Conservation (phyloP, 2,329 filamentous ascomycete species). For the Bretziella fagacearum region DNA sequence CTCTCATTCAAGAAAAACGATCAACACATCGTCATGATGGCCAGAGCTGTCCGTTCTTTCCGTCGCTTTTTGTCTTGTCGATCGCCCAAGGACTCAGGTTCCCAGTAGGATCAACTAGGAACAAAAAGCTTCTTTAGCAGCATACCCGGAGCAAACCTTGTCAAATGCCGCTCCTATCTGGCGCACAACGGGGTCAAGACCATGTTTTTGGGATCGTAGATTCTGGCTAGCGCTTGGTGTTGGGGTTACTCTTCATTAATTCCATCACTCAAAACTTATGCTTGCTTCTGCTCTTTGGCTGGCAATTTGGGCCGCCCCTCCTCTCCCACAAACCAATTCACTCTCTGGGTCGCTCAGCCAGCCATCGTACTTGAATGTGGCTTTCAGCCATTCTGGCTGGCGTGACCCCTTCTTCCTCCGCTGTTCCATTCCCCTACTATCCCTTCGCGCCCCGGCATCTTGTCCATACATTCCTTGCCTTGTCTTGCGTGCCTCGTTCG, state of each 20-base stretch:
- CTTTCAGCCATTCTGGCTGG: not conserved
- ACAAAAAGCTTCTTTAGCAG: not conserved
- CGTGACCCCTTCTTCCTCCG: not conserved
- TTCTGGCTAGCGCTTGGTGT: not conserved
- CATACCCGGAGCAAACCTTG: not conserved
- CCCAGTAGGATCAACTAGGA: not conserved
- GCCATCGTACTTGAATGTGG: not conserved
- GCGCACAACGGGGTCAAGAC: not conserved
- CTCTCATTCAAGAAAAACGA: not conserved
- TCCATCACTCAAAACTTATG: too few relatives aligned
- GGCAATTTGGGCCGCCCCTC: too few relatives aligned
- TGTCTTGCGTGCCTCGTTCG: not conserved
- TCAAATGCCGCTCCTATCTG: not conserved
- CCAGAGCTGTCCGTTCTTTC: not conserved
- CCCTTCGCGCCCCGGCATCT: not conserved
- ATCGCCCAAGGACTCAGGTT: not conserved
- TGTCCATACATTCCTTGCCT: not conserved
- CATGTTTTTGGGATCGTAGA: constrained; percentile 1
- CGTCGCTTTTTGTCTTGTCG: not conserved
- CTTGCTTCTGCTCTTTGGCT: too few relatives aligned
- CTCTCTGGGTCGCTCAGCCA: not conserved
- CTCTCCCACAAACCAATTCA: too few relatives aligned
- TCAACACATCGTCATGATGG: not conserved
- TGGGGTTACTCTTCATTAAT: constrained; percentile 2
- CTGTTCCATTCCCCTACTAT: not conserved